Conservation (phyloP, 1,139 yeast genomes). For the Debaryomyces subglobosus region DNA sequence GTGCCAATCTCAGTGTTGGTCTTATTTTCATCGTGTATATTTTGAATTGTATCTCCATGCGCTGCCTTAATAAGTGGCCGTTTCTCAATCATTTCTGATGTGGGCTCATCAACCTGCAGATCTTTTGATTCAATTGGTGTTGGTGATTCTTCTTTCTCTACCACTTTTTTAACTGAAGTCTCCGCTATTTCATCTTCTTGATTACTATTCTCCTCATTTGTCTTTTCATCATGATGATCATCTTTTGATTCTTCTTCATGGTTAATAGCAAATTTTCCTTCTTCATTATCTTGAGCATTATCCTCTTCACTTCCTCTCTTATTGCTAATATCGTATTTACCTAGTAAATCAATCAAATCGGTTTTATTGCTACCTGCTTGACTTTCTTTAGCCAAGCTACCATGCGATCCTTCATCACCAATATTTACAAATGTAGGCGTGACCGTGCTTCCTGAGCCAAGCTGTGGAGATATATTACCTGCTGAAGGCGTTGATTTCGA, state of each 20-base stretch:
- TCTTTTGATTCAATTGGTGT: slow-evolving; percentile 4
- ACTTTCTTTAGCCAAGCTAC: neutral
- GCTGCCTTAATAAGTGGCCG: neutral
- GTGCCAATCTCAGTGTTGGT: neutral
- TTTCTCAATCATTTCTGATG: slow-evolving; percentile 9
- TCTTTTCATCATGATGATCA: slow-evolving; percentile 1
- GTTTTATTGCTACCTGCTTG: slow-evolving; percentile 17
- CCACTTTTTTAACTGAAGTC: neutral
- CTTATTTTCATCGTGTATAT: neutral
- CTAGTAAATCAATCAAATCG: slow-evolving; percentile 44
- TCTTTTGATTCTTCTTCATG: neutral
- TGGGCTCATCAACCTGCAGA: neutral
- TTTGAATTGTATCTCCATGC: neutral
- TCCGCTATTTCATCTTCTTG: slow-evolving; percentile 9
- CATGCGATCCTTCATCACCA: slow-evolving; percentile 16
- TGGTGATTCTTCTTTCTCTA: neutral
- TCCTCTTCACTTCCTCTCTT: slow-evolving; percentile 11
- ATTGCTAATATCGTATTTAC: slow-evolving; percentile 38
- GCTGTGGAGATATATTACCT: slow-evolving; percentile 11
- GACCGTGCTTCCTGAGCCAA: slow-evolving; percentile 16
- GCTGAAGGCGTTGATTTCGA: slow-evolving; percentile 16
- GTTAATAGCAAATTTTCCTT: slow-evolving; percentile 11
- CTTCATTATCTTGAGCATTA: slow-evolving; percentile 14
- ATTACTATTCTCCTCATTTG: neutral
- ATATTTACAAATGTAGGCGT: slow-evolving; percentile 32